Evolutionary conservation across 2,329 filamentous ascomycete species (phyloP).

Genomic region (Aspergillus ibericus): DNA sequence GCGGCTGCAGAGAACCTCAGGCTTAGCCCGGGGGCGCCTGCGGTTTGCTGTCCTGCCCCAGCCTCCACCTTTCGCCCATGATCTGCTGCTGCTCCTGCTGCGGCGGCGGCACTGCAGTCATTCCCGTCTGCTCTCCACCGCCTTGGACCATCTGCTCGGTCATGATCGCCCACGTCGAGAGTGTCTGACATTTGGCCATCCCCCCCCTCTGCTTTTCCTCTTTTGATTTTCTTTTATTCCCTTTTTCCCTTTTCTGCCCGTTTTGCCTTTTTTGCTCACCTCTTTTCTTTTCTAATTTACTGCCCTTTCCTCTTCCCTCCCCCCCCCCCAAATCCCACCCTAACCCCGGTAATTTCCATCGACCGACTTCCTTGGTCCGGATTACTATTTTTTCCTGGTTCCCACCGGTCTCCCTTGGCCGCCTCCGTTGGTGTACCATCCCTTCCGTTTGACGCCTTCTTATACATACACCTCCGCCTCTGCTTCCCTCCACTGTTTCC

Average conservation of each 20-base stretch:
- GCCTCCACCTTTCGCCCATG: constrained; percentile 31
- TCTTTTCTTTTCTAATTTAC: neutral
- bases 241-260: neutral
- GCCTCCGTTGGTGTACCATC: constrained; percentile 22
- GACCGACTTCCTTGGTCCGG: constrained; percentile 3
- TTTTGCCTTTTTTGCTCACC: constrained; percentile 1
- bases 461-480: constrained; percentile 22
- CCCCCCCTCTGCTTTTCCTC: constrained; percentile 15
- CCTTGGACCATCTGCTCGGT: constrained; percentile 13
- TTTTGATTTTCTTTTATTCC: constrained; percentile 22
- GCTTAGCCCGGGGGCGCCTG: constrained; percentile 16
- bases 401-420: constrained; percentile 27
- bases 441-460: constrained; percentile 27
- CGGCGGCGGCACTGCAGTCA: constrained; percentile 20
- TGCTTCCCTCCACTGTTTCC: neutral
- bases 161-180: constrained; percentile 20
- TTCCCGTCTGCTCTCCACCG: constrained; percentile 12
- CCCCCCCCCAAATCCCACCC: neutral
- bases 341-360: constrained; percentile 1
- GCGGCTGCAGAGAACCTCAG: constrained; percentile 18
- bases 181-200: constrained; percentile 30
- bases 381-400: constrained; percentile 14
- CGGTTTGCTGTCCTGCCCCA: constrained; percentile 25
- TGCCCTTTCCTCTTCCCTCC: neutral
- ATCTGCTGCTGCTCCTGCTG: constrained; percentile 19